Evolutionary conservation across 345 rosid genomes (phyloP), one percentile per base, ranked within the genome.

Genomic region (Sisymbrium irio): DNA sequence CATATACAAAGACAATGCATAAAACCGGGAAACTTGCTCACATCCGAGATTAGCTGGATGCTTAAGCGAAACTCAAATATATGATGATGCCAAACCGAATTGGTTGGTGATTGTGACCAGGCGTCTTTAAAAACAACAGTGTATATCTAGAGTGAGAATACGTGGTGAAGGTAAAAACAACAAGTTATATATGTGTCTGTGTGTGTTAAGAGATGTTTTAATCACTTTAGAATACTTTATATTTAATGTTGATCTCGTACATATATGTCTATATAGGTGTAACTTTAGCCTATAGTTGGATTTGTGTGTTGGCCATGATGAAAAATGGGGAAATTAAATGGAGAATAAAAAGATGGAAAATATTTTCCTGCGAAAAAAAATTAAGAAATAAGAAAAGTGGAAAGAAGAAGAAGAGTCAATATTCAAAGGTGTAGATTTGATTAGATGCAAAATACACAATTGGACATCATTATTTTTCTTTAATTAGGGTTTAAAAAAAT

Each of bases 241-340:
- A 50, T 67, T 2, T 61, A 41, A 60, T 60, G 57, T 32, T 32
- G 59, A 45, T 56, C 59, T 66, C 27, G 6, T 58, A 74, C 50
- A 28, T 46, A 9, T 51, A 37, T 50, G 46, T 45, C 20, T 53
- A 62, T 9, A 44, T 42, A 30, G 56, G 64, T 53, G 41, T 45
- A 75, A 33, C 44, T 76, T 69, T 68, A 69, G 59, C 19, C 22
- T 41, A 4, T 76, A 53, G 79, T 61, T 75, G 79, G 79, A 75
- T 53, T 74, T 68, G 58, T 68, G 69, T 75, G 79, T 75, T 75
- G 79, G 79, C 79, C 79, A 75, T 75, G 74, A 68, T 75, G 69
- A 68, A 62, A 61, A 68, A 61, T 33, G 19, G 63, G 5, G 62
- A 73, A 3, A 36, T 56, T 45, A 45, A 15, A 56, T 42, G 69